Base-by-base conservation (phyloP, 192 early-diverging fungal species). In the Entrophospora sp. region DNA sequence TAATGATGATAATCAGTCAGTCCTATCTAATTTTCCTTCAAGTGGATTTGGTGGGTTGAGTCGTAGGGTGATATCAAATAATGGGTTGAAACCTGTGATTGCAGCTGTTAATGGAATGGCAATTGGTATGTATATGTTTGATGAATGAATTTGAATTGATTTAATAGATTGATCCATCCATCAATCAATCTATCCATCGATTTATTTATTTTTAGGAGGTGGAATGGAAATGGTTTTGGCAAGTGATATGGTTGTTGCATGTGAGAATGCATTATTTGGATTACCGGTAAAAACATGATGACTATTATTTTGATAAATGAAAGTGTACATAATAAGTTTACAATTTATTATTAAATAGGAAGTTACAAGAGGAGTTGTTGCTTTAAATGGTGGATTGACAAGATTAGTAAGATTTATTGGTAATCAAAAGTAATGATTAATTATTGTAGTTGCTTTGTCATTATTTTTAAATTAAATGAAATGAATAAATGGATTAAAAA, bases 41-140 rank as follows among this genome's bases (percentile, higher is more conserved):
- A 61, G 61, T 14, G 75, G 75, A 7, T 77, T 77, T 40, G 75
- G 56, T 34, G 75, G 75, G 13, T 18, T 77, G 13, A 77, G 70
- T 34, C 59, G 68, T 16, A 57, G 75, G 6, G 67, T 67, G 32
- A n/a, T n/a, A n/a, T n/a, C n/a, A n/a, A n/a, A n/a, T n/a, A 34
- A 64, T 31, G 56, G 44, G 7, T 67, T 61, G 13, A 77, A 77
- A 42, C 75, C 75, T n/a, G 34, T 77, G 14, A 76, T 77, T 66
- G 75, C 75, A 52, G 75, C 75, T 49, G 75, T 77, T 3, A 73
- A 77, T 69, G 75, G 75, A 13, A 61, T 63, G 31, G 75, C 75
- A n/a, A 37, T 77, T 25, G 73, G 73, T 70, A 49, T 22, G 68
- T n/a, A n/a, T n/a, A n/a, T n/a, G n/a, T n/a, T n/a, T n/a, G n/a